Evolutionary conservation across 192 early-diverging fungal genomes (phyloP), one percentile per base, ranked within the genome.

Genomic region (Backusella circina): DNA sequence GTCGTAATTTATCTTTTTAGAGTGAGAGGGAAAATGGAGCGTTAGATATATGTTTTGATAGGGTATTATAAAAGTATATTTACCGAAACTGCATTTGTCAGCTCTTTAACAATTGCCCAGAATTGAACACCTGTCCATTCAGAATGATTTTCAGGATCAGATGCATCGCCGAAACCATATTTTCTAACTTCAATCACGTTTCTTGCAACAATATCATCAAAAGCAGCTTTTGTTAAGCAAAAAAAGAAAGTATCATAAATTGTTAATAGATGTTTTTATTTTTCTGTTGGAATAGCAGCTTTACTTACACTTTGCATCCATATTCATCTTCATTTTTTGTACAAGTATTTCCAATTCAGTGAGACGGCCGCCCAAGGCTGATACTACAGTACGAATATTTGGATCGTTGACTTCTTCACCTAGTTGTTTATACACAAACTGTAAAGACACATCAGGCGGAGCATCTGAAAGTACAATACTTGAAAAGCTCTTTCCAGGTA

Each of bases 61-160:
- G 54, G 54, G 4, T 61, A 61, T 12, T 61, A 61, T 23, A 12
- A 65, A 47, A 39, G 16, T 13, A 9, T 50, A 61, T 28, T 57
- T 57, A 57, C 54, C 68, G 83, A 84, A 2, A 85, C 83, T 4
- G 84, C 50, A 30, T 76, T 82, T 16, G 91, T 88, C 21, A 99
- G 86, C 65, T 89, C 80, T 61, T 91, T 88, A 65, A 97, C 83
- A 28, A 98, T 80, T 47, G 89, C 85, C 95, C 96, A 98, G 81
- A 98, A 97, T 83, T 99, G 98, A 44, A 94, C 87, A 0, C 92
- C 82, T 37, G 88, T 90, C 97, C 98, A 99, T 23, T 86, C 70
- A 26, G 80, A 41, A 1, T 65, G 32, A 0, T 75, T 81, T 33
- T 84, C 80, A 47, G 83, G 80, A 44, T 80, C 80, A 8, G 65